Evolutionary conservation across 2,329 filamentous ascomycete genomes (phyloP), one percentile per base, ranked within the genome.

Genomic region (Talaromyces sp.): DNA sequence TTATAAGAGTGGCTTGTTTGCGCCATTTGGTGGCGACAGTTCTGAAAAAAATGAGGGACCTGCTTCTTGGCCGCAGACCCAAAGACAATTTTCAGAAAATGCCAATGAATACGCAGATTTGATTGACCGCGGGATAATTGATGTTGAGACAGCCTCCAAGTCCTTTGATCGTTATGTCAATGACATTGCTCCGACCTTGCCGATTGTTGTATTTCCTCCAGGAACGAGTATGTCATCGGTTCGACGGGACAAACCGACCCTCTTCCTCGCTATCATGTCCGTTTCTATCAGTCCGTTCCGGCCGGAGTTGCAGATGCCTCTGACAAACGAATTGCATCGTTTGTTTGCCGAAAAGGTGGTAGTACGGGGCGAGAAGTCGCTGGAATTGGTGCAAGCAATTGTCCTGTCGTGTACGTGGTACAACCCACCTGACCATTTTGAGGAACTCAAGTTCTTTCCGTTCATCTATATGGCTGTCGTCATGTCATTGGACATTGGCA

Each of bases 401-500:
- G 83, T 90, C 61, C 79, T 96, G 3, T 81, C 86, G 7, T 86
- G 88, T n/a, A 83, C 92, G 21, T 96, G 91, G 90, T 96, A 96
- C 72, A 87, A 86, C 72, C 90, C 91, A 17, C 91, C 91, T 0
- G 87, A 93, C 65, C 84, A 89, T 67, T 90, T 90, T 62, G 90
- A 96, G 69, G 89, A 95, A 75, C 85, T 93, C 69, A 95, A 95
- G 71, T 96, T 95, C 72, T 96, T 95, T 76, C 90, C 93, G 77
- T 83, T 95, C 65, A 86, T 91, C 52, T 90, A 96, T 71, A 86
- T 91, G 69, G 89, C 89, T 2, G 88, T 88, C 54, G 84, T 91
- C 66, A 90, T 96, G 87, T 89, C 88, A 27, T 86, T 96, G 58
- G 91, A 96, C 67, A 83, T 96, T 35, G 91, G 91, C 0, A 83